A percentile compares a stretch with the other conserved stretches of the same genome.
Conservation (phyloP, 257 asterid species). For the Coffea eugenioides region DNA sequence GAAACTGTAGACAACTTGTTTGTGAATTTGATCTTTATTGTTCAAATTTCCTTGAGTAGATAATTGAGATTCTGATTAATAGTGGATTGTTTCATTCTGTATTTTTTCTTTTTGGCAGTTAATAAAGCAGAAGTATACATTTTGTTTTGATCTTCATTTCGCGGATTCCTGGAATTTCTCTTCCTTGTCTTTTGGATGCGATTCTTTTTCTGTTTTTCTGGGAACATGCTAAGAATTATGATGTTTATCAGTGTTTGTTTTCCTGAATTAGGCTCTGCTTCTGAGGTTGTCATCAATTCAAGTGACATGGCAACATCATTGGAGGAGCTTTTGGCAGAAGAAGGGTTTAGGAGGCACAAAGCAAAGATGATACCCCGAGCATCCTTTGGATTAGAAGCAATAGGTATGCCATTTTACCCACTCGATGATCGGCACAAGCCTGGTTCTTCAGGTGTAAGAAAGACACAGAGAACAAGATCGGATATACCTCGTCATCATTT, state of each 20-base stretch:
- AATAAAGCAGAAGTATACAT: background rate
- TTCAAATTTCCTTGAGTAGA: background rate
- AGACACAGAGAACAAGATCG: slow-evolving; percentile 50
- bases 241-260: background rate
- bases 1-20: background rate
- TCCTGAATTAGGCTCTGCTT: slow-evolving; percentile 1
- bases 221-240: background rate
- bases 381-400: slow-evolving; percentile 40
- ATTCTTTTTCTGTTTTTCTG: background rate
- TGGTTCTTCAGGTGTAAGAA: slow-evolving; percentile 35
- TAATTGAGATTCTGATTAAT: no score
- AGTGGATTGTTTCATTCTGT: background rate
- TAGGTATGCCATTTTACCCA: slow-evolving; percentile 27
- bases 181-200: background rate
- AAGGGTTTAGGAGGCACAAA: slow-evolving; percentile 63
- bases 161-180: background rate
- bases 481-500: slow-evolving; percentile 41
- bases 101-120: background rate
- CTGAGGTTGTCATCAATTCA: slow-evolving; percentile 1
- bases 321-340: slow-evolving; percentile 66
- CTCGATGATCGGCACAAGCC: slow-evolving; percentile 21
- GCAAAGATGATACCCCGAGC: slow-evolving; percentile 41
- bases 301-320: slow-evolving; percentile 61
- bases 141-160: background rate
- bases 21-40: background rate